phyloP scores from a whole-genome alignment of 805 yeast species.

The Ogataea minuta region DNA sequence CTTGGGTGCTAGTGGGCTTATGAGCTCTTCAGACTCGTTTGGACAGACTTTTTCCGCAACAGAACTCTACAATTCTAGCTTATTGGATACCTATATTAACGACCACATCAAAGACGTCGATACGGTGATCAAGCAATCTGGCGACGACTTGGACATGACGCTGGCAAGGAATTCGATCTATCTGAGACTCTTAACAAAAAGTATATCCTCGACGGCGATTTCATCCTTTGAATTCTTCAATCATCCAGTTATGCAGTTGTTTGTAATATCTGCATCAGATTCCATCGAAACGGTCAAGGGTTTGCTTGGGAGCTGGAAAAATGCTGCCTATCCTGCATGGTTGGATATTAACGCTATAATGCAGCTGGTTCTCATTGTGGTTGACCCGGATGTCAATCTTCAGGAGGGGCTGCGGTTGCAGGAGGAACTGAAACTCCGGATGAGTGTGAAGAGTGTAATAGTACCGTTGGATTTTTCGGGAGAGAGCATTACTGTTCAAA shows the following conservation, averaged over 20 bases:
- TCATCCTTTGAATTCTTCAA: conserved; percentile 82
- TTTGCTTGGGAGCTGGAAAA: conserved; percentile 52
- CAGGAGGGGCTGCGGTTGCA: conserved; percentile 36
- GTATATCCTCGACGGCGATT: conserved; percentile 56
- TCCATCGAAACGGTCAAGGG: conserved; percentile 55
- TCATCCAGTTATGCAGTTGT: conserved; percentile 78
- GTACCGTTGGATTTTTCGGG: conserved; percentile 14
- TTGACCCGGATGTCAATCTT: conserved; percentile 46
- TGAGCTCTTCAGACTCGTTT: conserved; percentile 13
- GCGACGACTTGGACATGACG: conserved; percentile 15
- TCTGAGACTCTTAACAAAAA: conserved; percentile 53
- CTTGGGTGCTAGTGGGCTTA: conserved; percentile 12
- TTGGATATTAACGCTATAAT: conserved; percentile 63
- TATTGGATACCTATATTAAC: conserved; percentile 18
- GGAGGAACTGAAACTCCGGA: conserved; percentile 28
- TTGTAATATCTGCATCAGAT: conserved; percentile 60
- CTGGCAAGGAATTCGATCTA: conserved; percentile 48
- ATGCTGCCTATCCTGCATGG: conserved; percentile 52
- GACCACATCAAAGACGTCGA: conserved; percentile 26
- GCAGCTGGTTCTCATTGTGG: conserved; percentile 50
- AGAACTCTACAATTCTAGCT: conserved; percentile 25
- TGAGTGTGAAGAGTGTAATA: conserved; percentile 24
- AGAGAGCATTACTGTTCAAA: conserved; percentile 17
- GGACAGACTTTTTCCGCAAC: conserved; percentile 12
- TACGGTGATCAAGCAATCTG: conserved; percentile 8